Conservation (phyloP, 2,329 filamentous ascomycete species). For the Penicillium sp. region DNA sequence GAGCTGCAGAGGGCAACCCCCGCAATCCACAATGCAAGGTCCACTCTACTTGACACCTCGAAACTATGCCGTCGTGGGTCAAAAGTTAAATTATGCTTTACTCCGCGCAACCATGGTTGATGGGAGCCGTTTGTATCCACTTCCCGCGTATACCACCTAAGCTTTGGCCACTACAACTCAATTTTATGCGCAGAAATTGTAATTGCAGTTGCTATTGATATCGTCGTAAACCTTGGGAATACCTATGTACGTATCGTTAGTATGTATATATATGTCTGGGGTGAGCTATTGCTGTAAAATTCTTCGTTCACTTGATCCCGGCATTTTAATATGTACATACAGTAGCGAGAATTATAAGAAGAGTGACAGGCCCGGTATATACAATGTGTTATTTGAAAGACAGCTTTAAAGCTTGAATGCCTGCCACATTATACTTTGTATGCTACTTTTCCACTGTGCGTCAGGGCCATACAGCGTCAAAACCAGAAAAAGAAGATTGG, state of each 20-base stretch:
- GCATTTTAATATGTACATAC: not conserved
- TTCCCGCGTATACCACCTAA: not conserved
- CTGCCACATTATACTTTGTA: not conserved
- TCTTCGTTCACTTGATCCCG: not conserved
- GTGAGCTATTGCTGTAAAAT: not conserved
- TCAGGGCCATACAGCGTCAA: not conserved
- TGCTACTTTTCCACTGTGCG: not conserved
- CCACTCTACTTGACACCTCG: not conserved
- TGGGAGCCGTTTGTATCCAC: slow-evolving; percentile 7
- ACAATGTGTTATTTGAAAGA: not conserved
- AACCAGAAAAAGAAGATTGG: not conserved
- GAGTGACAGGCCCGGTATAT: not conserved
- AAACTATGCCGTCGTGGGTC: not conserved
- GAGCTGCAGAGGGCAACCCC: not conserved
- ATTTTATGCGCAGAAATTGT: not conserved
- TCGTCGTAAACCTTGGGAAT: not conserved
- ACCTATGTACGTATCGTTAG: no score
- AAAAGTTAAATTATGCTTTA: not conserved
- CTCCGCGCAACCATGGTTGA: not conserved
- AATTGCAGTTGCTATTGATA: no score
- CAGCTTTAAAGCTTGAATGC: not conserved
- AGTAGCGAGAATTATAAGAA: no score
- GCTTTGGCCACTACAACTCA: not conserved
- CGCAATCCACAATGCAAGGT: not conserved
- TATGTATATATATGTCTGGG: no score